phyloP scores from a whole-genome alignment of 2,329 filamentous ascomycete species.

The Bipolaris bicolor region DNA sequence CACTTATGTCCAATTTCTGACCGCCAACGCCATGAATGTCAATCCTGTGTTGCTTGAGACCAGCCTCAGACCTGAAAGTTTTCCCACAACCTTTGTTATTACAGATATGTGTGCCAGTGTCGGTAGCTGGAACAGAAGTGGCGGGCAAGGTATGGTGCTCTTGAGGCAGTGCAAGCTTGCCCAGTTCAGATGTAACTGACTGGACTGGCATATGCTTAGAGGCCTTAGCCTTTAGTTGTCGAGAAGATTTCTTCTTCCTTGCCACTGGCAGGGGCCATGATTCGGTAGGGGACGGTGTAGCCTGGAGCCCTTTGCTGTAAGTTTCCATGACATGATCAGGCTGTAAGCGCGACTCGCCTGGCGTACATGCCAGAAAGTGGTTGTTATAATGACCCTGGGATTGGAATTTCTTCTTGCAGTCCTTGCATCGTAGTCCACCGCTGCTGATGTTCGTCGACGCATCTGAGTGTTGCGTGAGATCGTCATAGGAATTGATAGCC shows the following conservation, averaged over 20 bases:
- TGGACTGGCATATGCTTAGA: neutral
- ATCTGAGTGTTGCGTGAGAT: slow-evolving; percentile 6
- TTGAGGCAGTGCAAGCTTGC: neutral
- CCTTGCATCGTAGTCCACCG: slow-evolving; percentile 17
- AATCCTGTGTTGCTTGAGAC: slow-evolving; percentile 26
- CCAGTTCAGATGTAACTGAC: neutral
- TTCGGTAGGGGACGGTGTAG: neutral
- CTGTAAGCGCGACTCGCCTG: neutral
- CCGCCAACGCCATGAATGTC: slow-evolving; percentile 35
- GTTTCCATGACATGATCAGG: neutral
- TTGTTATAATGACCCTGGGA: slow-evolving; percentile 20
- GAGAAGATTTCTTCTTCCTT: neutral
- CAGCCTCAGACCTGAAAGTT: slow-evolving; percentile 28
- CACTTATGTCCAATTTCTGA: slow-evolving; percentile 24
- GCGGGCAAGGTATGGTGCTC: neutral
- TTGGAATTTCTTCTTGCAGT: slow-evolving; percentile 30
- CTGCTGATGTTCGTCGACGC: slow-evolving; percentile 14
- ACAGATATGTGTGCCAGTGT: slow-evolving; percentile 15
- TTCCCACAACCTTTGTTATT: slow-evolving; percentile 19
- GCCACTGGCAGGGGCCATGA: too few species aligned
- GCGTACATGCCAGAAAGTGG: slow-evolving; percentile 34
- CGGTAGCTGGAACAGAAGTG: neutral
- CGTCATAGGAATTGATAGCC: slow-evolving; percentile 7
- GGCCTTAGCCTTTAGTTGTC: neutral
- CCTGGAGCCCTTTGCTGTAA: neutral